Conservation (phyloP, 2,329 filamentous ascomycete genomes). For the Colletotrichum truncatum region DNA sequence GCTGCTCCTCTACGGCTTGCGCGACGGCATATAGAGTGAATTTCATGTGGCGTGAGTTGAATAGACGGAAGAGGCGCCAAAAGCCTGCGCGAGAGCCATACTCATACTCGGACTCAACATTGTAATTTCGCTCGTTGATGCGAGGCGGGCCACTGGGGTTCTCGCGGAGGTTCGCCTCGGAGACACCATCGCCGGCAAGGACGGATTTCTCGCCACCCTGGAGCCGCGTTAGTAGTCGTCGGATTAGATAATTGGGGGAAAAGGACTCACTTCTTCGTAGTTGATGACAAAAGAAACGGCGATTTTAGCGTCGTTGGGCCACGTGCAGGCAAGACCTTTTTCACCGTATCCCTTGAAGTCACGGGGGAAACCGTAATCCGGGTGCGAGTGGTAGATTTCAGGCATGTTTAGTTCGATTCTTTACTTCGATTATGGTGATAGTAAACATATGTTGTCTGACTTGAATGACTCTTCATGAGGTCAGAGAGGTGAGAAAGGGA, state of each 20-base stretch:
- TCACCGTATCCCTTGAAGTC: conserved; percentile 51
- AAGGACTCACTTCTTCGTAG: conserved; percentile 49
- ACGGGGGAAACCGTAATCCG: conserved; percentile 40
- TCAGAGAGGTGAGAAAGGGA: no score
- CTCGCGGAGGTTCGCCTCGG: conserved; percentile 49
- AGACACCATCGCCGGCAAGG: conserved; percentile 46
- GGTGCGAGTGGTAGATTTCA: conserved; percentile 38
- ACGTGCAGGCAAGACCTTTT: conserved; percentile 43
- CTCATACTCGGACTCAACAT: conserved; percentile 59
- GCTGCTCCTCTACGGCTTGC: conserved; percentile 56
- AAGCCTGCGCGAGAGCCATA: conserved; percentile 59
- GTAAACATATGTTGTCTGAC: background rate
- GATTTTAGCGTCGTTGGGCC: conserved; percentile 53
- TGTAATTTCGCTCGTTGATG: conserved; percentile 54
- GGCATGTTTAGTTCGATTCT: conserved; percentile 33
- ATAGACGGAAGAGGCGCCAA: conserved; percentile 59
- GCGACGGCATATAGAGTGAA: conserved; percentile 61
- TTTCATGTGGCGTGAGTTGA: conserved; percentile 57
- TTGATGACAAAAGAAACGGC: conserved; percentile 56
- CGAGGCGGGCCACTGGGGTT: conserved; percentile 44
- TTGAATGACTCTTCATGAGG: background rate
- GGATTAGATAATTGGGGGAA: accelerated
- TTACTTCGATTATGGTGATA: background rate
- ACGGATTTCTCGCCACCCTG: conserved; percentile 46
- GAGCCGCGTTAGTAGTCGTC: background rate